phyloP scores from a whole-genome alignment of 768 basidiomycete genomes.

The Kwoniella dendrophila region DNA sequence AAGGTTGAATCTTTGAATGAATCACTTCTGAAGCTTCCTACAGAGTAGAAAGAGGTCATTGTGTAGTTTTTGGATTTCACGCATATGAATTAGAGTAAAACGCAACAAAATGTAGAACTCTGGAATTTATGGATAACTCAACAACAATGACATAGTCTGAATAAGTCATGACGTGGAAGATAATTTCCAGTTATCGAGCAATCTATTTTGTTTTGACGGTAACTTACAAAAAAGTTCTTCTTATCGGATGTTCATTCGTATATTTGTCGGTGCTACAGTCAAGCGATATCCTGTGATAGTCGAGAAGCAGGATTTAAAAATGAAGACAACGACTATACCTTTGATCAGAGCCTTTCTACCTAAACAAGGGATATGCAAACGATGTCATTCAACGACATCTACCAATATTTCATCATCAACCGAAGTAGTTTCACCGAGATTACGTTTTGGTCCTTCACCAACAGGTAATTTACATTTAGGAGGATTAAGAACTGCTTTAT shows the following conservation, averaged over 20 bases:
- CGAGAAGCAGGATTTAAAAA: background rate
- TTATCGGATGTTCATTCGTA: too few relatives aligned
- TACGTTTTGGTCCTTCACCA: constrained; percentile 96
- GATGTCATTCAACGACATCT: constrained; percentile 18
- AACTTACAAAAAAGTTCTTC: too few relatives aligned
- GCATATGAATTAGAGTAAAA: background rate
- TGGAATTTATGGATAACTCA: background rate
- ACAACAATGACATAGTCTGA: background rate
- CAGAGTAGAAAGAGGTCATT: constrained; percentile 39
- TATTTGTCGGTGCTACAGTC: background rate
- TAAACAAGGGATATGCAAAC: background rate
- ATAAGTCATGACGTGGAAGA: constrained; percentile 25
- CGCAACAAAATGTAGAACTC: too few relatives aligned
- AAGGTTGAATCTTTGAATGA: constrained; percentile 12
- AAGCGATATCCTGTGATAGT: background rate
- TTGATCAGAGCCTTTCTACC: background rate
- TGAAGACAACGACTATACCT: background rate
- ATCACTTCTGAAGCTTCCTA: background rate
- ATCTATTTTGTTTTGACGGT: too few relatives aligned
- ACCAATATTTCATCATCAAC: background rate
- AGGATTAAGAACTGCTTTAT: constrained; percentile 88
- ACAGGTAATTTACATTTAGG: constrained; percentile 93
- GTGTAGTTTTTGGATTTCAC: too few relatives aligned
- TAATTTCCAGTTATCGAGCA: background rate
- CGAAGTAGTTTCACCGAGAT: constrained; percentile 54